Evolutionary conservation across 2,329 filamentous ascomycete genomes (phyloP).

Genomic region (Colletotrichum sp.): DNA sequence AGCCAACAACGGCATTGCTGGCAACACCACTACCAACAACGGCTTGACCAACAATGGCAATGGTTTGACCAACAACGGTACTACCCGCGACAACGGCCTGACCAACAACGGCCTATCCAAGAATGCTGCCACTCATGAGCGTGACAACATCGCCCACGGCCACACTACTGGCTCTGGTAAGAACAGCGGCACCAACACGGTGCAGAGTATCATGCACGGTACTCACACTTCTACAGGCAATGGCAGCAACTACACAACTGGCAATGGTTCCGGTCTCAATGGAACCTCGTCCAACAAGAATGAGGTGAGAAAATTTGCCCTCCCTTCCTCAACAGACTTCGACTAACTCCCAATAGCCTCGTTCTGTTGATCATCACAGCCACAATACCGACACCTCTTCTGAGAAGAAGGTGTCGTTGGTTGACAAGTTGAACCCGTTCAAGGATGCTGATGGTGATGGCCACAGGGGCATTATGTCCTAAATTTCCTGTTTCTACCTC

Average conservation of each 20-base stretch:
- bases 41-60: not conserved
- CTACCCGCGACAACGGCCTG: not conserved
- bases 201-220: not conserved
- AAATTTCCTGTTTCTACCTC: not conserved
- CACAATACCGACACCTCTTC: not conserved
- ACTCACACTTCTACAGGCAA: not conserved
- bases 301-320: not conserved
- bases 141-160: not conserved
- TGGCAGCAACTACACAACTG: not conserved
- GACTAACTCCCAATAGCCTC: not conserved
- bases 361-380: not conserved
- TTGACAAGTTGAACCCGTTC: slow-evolving; percentile 27
- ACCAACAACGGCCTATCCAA: not conserved
- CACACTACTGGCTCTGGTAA: slow-evolving; percentile 4
- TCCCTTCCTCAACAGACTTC: not conserved
- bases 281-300: not conserved
- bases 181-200: not conserved
- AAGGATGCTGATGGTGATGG: slow-evolving; percentile 28
- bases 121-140: not conserved
- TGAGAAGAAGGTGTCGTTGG: slow-evolving; percentile 20
- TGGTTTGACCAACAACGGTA: not conserved
- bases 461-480: slow-evolving; percentile 26
- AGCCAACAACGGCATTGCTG: not conserved
- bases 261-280: not conserved
- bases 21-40: not conserved